phyloP scores from a whole-genome alignment of 108 stramenopile genomes.

The Nitzschia palea region DNA sequence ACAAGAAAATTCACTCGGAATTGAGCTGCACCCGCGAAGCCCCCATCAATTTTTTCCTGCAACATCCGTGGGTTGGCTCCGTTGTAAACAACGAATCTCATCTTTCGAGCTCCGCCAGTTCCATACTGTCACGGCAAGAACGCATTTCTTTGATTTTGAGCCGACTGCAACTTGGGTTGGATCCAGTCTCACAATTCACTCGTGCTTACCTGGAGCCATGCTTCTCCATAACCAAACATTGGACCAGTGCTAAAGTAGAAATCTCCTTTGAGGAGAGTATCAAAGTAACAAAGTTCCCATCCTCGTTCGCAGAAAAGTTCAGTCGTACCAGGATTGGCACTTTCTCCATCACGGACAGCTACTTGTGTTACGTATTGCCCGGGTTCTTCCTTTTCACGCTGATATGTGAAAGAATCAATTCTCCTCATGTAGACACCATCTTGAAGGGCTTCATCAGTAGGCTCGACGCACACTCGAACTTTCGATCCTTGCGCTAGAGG shows the following conservation, averaged over 20 bases:
- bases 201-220: slow-evolving; percentile 11
- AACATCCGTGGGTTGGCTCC: too few species aligned
- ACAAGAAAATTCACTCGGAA: background rate
- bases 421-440: slow-evolving; percentile 14
- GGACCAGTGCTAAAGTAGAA: slow-evolving; percentile 6
- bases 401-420: slow-evolving; percentile 13
- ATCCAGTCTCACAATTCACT: background rate
- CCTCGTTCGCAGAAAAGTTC: slow-evolving; percentile 3
- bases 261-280: background rate
- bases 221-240: slow-evolving; percentile 6
- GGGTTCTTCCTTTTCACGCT: background rate
- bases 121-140: slow-evolving; percentile 1
- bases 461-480: slow-evolving; percentile 3
- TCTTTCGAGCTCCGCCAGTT: background rate
- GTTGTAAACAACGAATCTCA: background rate
- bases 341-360: slow-evolving; percentile 2
- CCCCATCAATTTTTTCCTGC: background rate
- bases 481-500: slow-evolving; percentile 2
- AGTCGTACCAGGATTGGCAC: background rate
- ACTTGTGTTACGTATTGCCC: background rate
- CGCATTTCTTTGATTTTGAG: background rate
- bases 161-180: background rate
- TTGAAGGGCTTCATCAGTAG: slow-evolving; percentile 5
- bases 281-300: background rate
- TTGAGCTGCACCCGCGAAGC: background rate